These are phyloP conservation scores for Thelonectria olida DNA, from an alignment of 2,329 filamentous ascomycete genomes.

Conservation along the genomic window DNA sequence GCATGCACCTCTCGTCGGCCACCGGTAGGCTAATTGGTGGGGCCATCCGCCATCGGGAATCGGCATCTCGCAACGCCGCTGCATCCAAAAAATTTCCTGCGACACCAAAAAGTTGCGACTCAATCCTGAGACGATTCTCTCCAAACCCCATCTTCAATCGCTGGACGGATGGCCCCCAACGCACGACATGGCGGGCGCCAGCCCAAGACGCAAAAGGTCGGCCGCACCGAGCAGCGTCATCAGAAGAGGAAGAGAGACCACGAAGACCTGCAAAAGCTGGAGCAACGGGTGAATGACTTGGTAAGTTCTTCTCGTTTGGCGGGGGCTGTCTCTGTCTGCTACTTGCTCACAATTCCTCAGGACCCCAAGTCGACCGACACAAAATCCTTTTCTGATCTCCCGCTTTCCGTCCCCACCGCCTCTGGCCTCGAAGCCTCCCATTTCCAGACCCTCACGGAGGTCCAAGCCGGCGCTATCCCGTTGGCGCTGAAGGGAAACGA, in stretches of 20 bases:
- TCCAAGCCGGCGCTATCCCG: constrained; percentile 90
- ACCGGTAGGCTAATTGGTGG: constrained; percentile 9
- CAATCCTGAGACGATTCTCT: constrained; percentile 11
- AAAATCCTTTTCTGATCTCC: constrained; percentile 82
- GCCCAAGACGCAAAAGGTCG: constrained; percentile 40
- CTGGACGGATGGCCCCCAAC: constrained; percentile 35
- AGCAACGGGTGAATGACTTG: constrained; percentile 45
- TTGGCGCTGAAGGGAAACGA: constrained; percentile 86
- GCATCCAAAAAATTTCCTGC: constrained; percentile 41
- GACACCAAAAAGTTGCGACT: constrained; percentile 22
- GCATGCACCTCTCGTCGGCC: too few species aligned
- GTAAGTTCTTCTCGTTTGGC: constrained; percentile 35
- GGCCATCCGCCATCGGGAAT: constrained; percentile 23
- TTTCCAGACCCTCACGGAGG: constrained; percentile 89
- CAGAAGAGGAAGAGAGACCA: constrained; percentile 51
- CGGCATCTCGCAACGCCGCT: constrained; percentile 31
- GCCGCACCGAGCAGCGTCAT: constrained; percentile 45
- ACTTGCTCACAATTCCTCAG: constrained; percentile 46
- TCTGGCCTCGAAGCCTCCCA: constrained; percentile 85
- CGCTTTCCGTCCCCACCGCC: constrained; percentile 82
- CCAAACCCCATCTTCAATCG: constrained; percentile 1
- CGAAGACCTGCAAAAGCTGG: constrained; percentile 46
- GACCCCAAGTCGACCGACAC: constrained; percentile 67
- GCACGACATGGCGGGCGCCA: constrained; percentile 34
- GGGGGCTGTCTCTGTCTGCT: neutral